phyloP scores from a whole-genome alignment of 2,329 filamentous ascomycete genomes.

The Trichophyton simii region DNA sequence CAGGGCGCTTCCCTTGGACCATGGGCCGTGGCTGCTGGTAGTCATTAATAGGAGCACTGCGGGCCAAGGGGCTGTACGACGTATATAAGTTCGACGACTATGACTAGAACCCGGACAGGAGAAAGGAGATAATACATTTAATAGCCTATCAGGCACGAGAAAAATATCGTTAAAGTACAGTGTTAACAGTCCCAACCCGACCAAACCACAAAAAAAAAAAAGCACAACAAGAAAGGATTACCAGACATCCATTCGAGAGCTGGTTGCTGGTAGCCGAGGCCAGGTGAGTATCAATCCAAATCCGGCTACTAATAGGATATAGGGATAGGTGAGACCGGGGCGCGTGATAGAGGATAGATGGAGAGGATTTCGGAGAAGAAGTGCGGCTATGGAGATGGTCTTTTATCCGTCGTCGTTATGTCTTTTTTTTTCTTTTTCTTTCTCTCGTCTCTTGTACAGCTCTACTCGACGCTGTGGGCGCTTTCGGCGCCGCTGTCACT shows the following conservation, averaged over 20 bases:
- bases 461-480: slow-evolving; percentile 24
- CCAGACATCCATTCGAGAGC: neutral
- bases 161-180: slow-evolving; percentile 3
- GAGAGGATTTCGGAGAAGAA: neutral
- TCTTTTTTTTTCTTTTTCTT: too few relatives aligned
- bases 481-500: slow-evolving; percentile 23
- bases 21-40: neutral
- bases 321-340: neutral
- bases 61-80: neutral
- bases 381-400: neutral
- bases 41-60: neutral
- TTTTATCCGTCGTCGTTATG: neutral
- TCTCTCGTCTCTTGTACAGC: neutral
- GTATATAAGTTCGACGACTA: neutral
- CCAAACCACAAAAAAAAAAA: neutral
- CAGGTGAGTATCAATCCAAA: neutral
- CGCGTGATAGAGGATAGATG: neutral
- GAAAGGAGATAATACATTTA: slow-evolving; percentile 1
- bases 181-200: neutral
- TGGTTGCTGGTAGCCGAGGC: neutral
- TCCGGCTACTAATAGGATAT: neutral
- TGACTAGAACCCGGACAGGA: neutral
- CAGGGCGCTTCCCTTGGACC: neutral
- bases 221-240: neutral
- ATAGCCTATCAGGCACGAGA: neutral